Conservation (phyloP, 345 rosid species). For the Gossypium australe region DNA sequence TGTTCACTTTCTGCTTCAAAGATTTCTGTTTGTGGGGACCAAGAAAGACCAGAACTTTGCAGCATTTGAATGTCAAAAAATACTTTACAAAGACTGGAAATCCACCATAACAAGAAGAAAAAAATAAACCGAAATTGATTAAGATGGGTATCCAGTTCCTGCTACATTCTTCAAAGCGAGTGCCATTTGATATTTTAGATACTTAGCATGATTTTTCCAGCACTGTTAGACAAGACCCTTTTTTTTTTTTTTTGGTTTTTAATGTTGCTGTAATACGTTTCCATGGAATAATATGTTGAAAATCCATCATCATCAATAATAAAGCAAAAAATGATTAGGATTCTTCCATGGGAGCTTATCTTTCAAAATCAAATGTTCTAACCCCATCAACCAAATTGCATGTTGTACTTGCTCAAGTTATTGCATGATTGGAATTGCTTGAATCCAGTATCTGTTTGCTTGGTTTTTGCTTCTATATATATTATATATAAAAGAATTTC, state of each 20-base stretch:
- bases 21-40: conserved; percentile 34
- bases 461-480: not conserved
- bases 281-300: not conserved
- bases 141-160: not conserved
- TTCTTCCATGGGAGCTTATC: conserved; percentile 3
- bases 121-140: conserved; percentile 1
- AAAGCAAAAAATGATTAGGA: not conserved
- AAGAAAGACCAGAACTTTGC: conserved; percentile 32
- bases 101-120: conserved; percentile 10
- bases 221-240: not conserved
- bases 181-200: not conserved
- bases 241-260: not conserved
- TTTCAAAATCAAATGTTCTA: conserved; percentile 3
- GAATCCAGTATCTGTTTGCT: conserved; percentile 1
- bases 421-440: not conserved
- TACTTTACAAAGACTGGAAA: not conserved
- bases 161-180: conserved; percentile 1
- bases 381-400: not conserved
- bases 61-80: conserved; percentile 15
- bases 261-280: not conserved
- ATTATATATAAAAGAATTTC: not conserved
- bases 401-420: conserved; percentile 12
- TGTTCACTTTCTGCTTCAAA: conserved; percentile 37
- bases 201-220: conserved; percentile 1
- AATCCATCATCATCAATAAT: not conserved